A percentile compares a stretch with the other conserved stretches of the same genome.
These are phyloP conservation scores for Kitagawia praeruptora DNA, from an alignment of 129 eudicot genomes.

Conservation along the genomic window DNA sequence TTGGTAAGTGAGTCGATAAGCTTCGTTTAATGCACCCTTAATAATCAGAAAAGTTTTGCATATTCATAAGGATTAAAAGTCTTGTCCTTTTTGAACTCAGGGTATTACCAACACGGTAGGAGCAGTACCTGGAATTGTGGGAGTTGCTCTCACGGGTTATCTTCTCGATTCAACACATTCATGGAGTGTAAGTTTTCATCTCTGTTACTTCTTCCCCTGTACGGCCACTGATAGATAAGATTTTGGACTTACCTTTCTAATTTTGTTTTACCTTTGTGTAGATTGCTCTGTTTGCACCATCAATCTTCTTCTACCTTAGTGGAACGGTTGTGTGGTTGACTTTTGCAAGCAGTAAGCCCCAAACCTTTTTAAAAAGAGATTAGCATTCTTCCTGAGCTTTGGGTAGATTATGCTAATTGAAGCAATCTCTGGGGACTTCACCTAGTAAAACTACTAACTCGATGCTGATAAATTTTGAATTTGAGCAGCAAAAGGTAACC, in stretches of 20 bases:
- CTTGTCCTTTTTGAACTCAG: slow-evolving; percentile 24
- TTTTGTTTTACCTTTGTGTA: slow-evolving; percentile 9
- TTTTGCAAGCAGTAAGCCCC: slow-evolving; percentile 91
- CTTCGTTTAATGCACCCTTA: background rate
- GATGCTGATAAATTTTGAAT: slow-evolving; percentile 41
- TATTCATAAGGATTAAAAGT: no score
- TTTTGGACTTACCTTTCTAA: background rate
- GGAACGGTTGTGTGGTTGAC: slow-evolving; percentile 89
- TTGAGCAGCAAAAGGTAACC: slow-evolving; percentile 34
- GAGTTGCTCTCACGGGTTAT: slow-evolving; percentile 93
- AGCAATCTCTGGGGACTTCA: slow-evolving; percentile 4
- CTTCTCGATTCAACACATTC: slow-evolving; percentile 96
- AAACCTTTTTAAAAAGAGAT: slow-evolving; percentile 57
- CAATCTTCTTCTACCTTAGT: slow-evolving; percentile 93
- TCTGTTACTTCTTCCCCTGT: slow-evolving; percentile 6
- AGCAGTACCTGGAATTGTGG: slow-evolving; percentile 93
- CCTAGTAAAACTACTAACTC: slow-evolving; percentile 30
- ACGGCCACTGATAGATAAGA: background rate
- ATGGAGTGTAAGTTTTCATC: slow-evolving; percentile 73
- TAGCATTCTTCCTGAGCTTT: slow-evolving; percentile 11
- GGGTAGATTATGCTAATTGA: background rate
- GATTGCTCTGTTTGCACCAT: slow-evolving; percentile 86
- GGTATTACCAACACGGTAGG: slow-evolving; percentile 94
- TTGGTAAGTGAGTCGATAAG: slow-evolving; percentile 44
- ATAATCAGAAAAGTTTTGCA: background rate